Base-by-base conservation (phyloP, 73 alveolate genomes). In the Paramecium sonneborni region DNA sequence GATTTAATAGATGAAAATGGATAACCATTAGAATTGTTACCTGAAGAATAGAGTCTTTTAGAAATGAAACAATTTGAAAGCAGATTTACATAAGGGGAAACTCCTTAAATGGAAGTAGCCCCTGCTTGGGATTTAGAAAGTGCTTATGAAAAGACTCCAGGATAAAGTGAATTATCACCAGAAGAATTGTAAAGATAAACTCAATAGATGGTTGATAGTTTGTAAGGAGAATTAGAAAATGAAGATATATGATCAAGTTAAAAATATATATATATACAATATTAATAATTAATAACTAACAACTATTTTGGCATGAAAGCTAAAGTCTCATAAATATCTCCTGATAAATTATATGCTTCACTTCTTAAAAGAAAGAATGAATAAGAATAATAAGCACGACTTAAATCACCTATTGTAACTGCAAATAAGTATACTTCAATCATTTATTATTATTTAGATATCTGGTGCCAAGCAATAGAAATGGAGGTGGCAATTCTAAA, bases 271-370 rank as follows among this genome's bases (percentile, higher is more conserved):
- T 30, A 62, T 62, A 24, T 26, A 62, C 14, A 0, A 26, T 32
- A 62, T 62, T 62, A 26, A 62, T 62, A 62, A 62, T 62, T 62
- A 52, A 52, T 52, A 62, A 62, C 39, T 62, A 62, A 62, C 84
- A 62, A 62, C 68, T 52, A 52, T 30, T 30, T 62, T 21, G 6
- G 14, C 24, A 62, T 62, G 84, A 62, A 62, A 62, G 39, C 38
- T 12, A 72, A 72, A 37, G 38, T 15, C n/a, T 72, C 86, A 1
- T 41, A 72, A 72, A 72, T 72, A 5, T 79, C 90, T 41, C 90
- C 90, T 5, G 48, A 79, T 44, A 79, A 79, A 34, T 46, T 79
- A 11, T 79, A 79, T 79, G 76, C 90, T 38, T 79, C 90, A 23
- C 90, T 79, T 7, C 55, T 79, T 0, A 79, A 44, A 43, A 38